These are phyloP conservation scores for Globisporangium nagaii DNA, from an alignment of 352 stramenopile species.

Conservation along the genomic window DNA sequence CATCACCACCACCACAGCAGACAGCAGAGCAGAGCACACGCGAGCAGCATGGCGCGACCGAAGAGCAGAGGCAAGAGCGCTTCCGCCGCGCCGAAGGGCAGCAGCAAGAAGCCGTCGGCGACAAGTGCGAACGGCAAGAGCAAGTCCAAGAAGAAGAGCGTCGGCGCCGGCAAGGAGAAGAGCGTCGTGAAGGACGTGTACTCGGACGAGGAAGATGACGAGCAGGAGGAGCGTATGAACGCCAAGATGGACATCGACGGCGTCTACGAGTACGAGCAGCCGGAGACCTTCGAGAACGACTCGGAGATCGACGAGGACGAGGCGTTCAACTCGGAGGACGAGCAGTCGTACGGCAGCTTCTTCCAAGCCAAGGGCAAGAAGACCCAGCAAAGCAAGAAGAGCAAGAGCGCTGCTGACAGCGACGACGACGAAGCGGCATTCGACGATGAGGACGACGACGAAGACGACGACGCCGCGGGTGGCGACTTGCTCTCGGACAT, in stretches of 20 bases:
- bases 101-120: slow-evolving; percentile 18
- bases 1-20: background rate
- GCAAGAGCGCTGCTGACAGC: background rate
- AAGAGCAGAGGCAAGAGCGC: slow-evolving; percentile 18
- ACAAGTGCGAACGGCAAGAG: slow-evolving; percentile 11
- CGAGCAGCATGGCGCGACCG: slow-evolving; percentile 16
- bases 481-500: slow-evolving; percentile 75
- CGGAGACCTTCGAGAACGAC: slow-evolving; percentile 80
- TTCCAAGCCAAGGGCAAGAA: slow-evolving; percentile 41
- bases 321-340: slow-evolving; percentile 93
- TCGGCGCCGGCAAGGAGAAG: slow-evolving; percentile 14
- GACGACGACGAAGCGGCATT: slow-evolving; percentile 15
- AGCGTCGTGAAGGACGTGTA: slow-evolving; percentile 56
- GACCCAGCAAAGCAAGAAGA: slow-evolving; percentile 12
- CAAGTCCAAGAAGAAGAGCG: slow-evolving; percentile 14
- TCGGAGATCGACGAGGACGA: slow-evolving; percentile 93
- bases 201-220: slow-evolving; percentile 74
- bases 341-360: slow-evolving; percentile 84
- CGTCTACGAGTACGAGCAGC: slow-evolving; percentile 80
- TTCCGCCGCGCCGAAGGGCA: background rate
- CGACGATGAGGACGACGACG: slow-evolving; percentile 19
- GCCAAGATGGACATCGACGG: slow-evolving; percentile 68
- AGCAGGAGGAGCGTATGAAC: slow-evolving; percentile 58
- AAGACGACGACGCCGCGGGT: slow-evolving; percentile 43
- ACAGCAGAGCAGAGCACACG: slow-evolving; percentile 8